Evolutionary conservation across 768 basidiomycete genomes (phyloP), one percentile per base, ranked within the genome.

Genomic region (Phlebiopsis flavidoalba): DNA sequence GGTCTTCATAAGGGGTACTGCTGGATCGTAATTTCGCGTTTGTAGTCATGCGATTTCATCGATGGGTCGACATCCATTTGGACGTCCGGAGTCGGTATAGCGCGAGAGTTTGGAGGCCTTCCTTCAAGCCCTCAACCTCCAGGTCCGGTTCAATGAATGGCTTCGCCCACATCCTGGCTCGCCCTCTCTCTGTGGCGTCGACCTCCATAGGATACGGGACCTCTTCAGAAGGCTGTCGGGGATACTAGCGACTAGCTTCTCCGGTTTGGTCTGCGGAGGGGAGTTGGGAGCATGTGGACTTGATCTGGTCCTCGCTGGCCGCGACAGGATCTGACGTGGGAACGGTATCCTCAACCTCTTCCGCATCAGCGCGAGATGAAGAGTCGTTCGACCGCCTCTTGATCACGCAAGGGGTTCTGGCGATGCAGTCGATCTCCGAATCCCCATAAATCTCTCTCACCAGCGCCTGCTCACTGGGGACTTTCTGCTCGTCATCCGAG

Each of bases 311-410:
- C 12, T 60, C 40, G 11, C 21, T 35, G 14, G 40, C 33, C 21
- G 53, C 59, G 21, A 26, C 59, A 22, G 51, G 50, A 45, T 60
- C 50, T 4, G 59, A 60, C 8, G 59, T 48, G n/a, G 59, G 59
- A 8, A 53, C 52, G 10, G 53, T 37, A 36, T 58, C 51, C 31
- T 53, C 52, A 17, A 21, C 49, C 24, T 40, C 48, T 31, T 51
- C 40, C n/a, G n/a, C 35, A 8, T 33, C n/a, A 12, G 31, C 45
- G 11, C 17, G 15, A 19, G 55, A 45, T 46, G 37, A 22, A 7
- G 45, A 40, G 11, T 6, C 26, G 26, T 31, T 6, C 26, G 6
- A 31, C 26, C n/a, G 26, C 6, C 26, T 31, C 26, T 31, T 31
- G 2, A 31, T 6, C 6, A 31, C 26, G n/a, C 26, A 31, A 3